Base-by-base conservation (phyloP, 2,329 filamentous ascomycete genomes). In the Hypoxylon sp. region DNA sequence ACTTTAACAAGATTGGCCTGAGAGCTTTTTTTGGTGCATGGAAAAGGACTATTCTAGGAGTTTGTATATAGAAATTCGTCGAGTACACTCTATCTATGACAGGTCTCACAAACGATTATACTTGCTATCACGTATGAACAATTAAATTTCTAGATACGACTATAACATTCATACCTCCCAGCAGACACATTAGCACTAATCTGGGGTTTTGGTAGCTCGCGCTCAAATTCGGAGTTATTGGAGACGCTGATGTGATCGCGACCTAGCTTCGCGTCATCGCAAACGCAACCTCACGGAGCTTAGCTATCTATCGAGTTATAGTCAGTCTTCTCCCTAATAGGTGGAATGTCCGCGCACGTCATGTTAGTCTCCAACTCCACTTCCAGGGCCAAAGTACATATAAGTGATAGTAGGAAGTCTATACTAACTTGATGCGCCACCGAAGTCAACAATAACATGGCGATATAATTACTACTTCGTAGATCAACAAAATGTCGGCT, bases 401-500 rank as follows among this genome's bases (percentile, higher is more conserved):
- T 68, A 68, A 68, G 37, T 3, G 7, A 55, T 25, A 25, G 14
- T 57, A 50, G 3, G 25, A 6, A 49, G 40, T 50, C 44, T 49
- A 61, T 25, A 35, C 2, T 2, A 48, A 13, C 22, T 20, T 4
- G 27, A 48, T 25, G 46, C 33, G 6, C 8, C 3, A 17, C 35
- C 10, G n/a, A 10, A 13, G 22, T n/a, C 17, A 10, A 17, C 4
- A 6, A 42, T 22, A 63, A 3, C 6, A 35, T 7, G 6, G 7
- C 37, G 51, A 17, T 57, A 13, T 0, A 31, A n/a, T 46, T 30
- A 11, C 10, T 48, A 6, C 5, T 48, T 25, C 17, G 14, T 4
- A 13, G 6, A 13, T 22, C 6, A 25, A 27, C 57, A 64, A 60
- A 46, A 71, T 56, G 27, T 80, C 81, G 77, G 80, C 79, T 44